Percentiles rank a stretch among this genome's conserved stretches.
Evolutionary conservation across 192 early-diverging fungal species (phyloP).

Genomic region (Podila horticola): DNA sequence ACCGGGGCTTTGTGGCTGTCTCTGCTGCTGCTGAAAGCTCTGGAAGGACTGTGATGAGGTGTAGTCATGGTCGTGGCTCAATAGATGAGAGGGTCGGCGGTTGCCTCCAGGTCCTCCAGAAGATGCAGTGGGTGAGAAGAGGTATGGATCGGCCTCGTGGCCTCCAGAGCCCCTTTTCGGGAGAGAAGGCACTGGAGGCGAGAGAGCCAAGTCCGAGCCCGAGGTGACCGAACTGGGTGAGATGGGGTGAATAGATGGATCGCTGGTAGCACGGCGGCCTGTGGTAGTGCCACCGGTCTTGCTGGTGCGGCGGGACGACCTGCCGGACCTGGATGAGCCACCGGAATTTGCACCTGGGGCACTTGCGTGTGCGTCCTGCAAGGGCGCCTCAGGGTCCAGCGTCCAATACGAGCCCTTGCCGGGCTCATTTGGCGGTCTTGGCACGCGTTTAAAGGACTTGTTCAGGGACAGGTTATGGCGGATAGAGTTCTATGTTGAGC

Average conservation of each 20-base stretch:
- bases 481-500: constrained; percentile 75
- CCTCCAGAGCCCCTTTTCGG: background rate
- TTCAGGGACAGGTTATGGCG: constrained; percentile 90
- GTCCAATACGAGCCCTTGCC: constrained; percentile 10
- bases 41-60: background rate
- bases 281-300: background rate
- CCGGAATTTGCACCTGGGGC: background rate
- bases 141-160: background rate
- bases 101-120: background rate
- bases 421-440: constrained; percentile 59
- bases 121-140: background rate
- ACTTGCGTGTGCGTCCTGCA: background rate
- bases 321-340: background rate
- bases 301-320: background rate
- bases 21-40: background rate
- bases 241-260: background rate
- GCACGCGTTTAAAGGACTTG: constrained; percentile 82
- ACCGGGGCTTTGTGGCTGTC: background rate
- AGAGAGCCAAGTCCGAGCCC: background rate
- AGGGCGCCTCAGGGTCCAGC: background rate
- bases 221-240: constrained; percentile 1
- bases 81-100: background rate
- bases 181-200: background rate
- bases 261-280: background rate
- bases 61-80: constrained; percentile 7